phyloP scores from a whole-genome alignment of 163 green algal genomes.

The Coccomyxa subellipsoidea region DNA sequence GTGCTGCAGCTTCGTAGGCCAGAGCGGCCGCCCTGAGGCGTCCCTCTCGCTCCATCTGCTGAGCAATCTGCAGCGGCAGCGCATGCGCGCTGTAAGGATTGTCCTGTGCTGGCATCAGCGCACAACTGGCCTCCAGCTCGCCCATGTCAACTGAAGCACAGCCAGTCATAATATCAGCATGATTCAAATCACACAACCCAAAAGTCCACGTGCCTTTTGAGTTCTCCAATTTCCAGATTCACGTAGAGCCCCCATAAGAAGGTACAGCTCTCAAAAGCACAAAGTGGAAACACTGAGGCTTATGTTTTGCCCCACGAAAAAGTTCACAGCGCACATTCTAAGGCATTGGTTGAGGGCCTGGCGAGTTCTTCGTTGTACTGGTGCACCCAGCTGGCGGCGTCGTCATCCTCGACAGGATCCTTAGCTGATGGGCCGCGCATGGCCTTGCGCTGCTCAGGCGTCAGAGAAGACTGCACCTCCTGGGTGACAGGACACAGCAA shows the following conservation, averaged over 20 bases:
- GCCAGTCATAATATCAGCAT: neutral
- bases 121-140: constrained; percentile 4
- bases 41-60: constrained; percentile 7
- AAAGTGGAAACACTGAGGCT: too few species aligned
- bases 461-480: neutral
- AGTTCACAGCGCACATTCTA: constrained; percentile 1
- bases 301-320: too few species aligned
- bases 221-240: too few species aligned
- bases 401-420: constrained; percentile 18
- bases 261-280: too few species aligned
- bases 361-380: constrained; percentile 24
- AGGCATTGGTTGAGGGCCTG: constrained; percentile 2
- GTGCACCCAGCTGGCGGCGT: constrained; percentile 18
- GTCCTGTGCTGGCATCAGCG: constrained; percentile 4
- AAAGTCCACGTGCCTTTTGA: too few species aligned
- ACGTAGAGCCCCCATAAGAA: too few species aligned
- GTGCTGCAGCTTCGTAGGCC: constrained; percentile 18
- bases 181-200: too few species aligned
- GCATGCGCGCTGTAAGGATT: constrained; percentile 22
- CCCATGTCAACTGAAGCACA: constrained; percentile 10
- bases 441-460: constrained; percentile 15
- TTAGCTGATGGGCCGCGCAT: constrained; percentile 13
- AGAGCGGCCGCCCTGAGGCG: constrained; percentile 9
- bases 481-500: too few species aligned
- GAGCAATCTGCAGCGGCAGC: constrained; percentile 8